These are phyloP conservation scores for Angomonas deanei DNA, from an alignment of 208 protist genomes.

Conservation along the genomic window DNA sequence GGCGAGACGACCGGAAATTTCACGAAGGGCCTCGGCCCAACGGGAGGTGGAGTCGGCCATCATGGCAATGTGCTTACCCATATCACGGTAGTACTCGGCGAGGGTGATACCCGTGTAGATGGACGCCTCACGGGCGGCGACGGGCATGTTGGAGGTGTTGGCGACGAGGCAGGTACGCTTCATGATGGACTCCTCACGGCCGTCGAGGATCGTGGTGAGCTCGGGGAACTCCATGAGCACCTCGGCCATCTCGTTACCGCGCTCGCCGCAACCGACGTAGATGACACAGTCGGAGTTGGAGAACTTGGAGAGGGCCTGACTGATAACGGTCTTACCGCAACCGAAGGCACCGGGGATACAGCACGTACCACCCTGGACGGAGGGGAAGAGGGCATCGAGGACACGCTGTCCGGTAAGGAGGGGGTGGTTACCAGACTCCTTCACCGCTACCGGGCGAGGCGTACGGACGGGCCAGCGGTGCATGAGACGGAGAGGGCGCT, in stretches of 20 bases:
- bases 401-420: conserved; percentile 99
- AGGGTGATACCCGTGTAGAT: conserved; percentile 99
- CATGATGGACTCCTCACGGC: conserved; percentile 98
- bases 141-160: conserved; percentile 99
- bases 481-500: conserved; percentile 89
- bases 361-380: conserved; percentile 99
- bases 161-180: conserved; percentile 99
- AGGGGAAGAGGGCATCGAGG: conserved; percentile 98
- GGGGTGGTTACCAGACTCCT: conserved; percentile 95
- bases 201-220: conserved; percentile 93
- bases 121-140: conserved; percentile 99
- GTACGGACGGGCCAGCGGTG: conserved; percentile 97
- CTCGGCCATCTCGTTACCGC: conserved; percentile 99
- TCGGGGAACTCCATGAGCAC: conserved; percentile 99
- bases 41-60: conserved; percentile 99
- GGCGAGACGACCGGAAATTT: conserved; percentile 99
- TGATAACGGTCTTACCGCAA: conserved; percentile 99
- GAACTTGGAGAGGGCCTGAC: conserved; percentile 99
- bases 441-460: conserved; percentile 92
- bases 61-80: conserved; percentile 99
- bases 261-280: conserved; percentile 99
- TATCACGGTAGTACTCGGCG: conserved; percentile 99
- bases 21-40: conserved; percentile 99
- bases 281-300: conserved; percentile 99
- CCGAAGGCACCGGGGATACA: conserved; percentile 99